Conservation (phyloP, 2,329 filamentous ascomycete species). For the Curvularia sp. region DNA sequence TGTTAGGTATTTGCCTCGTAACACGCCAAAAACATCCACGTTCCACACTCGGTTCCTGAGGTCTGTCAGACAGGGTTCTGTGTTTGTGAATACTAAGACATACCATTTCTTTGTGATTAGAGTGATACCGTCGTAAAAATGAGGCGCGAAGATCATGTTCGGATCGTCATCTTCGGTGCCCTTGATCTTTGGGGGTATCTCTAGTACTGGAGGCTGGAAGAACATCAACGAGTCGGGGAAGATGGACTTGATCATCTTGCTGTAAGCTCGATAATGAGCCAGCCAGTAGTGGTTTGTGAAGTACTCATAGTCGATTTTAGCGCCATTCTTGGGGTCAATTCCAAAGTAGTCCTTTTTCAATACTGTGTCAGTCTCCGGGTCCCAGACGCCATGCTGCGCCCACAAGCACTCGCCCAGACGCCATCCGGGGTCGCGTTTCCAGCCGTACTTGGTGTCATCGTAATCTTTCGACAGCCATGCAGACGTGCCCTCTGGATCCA, state of each 20-base stretch:
- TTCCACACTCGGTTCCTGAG: conserved; percentile 88
- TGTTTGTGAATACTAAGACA: not conserved
- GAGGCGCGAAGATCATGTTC: conserved; percentile 89
- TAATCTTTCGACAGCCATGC: conserved; percentile 86
- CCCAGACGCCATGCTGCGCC: conserved; percentile 97
- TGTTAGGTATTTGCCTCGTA: conserved; percentile 85
- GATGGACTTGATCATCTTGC: conserved; percentile 73
- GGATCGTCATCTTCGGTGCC: conserved; percentile 87
- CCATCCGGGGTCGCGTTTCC: conserved; percentile 87
- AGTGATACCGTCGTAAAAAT: conserved; percentile 97
- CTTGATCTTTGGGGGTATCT: conserved; percentile 87
- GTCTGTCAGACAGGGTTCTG: conserved; percentile 19
- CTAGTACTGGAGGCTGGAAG: conserved; percentile 88
- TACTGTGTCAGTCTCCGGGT: conserved; percentile 76
- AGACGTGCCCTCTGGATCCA: conserved; percentile 85
- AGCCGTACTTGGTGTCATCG: conserved; percentile 87
- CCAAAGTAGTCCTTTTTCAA: conserved; percentile 88
- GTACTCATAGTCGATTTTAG: conserved; percentile 76
- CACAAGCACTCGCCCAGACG: conserved; percentile 93
- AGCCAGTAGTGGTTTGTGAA: conserved; percentile 95
- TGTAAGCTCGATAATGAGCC: conserved; percentile 79
- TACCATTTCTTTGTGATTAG: conserved; percentile 96
- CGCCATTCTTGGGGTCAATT: conserved; percentile 75
- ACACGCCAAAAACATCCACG: conserved; percentile 89
- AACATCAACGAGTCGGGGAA: conserved; percentile 86